These are phyloP conservation scores for Saccharum spontaneum DNA, from an alignment of 176 grass and related monocot genomes.

Conservation along the genomic window DNA sequence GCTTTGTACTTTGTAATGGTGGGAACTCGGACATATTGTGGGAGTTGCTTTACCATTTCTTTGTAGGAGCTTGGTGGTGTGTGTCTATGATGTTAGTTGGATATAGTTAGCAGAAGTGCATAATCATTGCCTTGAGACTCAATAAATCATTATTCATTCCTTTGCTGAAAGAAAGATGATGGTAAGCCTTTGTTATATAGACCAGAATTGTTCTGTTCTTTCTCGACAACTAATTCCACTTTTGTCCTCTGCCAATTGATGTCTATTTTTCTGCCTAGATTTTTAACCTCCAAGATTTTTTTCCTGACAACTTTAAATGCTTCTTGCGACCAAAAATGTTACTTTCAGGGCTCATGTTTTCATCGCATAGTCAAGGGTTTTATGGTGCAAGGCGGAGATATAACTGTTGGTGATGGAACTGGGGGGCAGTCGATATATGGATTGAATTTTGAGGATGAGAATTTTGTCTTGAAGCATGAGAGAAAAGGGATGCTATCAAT, in stretches of 20 bases:
- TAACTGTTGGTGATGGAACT: slow-evolving; percentile 81
- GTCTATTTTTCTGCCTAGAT: background rate
- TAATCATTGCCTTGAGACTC: background rate
- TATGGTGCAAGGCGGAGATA: slow-evolving; percentile 97
- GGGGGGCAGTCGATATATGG: slow-evolving; percentile 92
- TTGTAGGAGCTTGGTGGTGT: slow-evolving; percentile 10
- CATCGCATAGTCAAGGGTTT: slow-evolving; percentile 89
- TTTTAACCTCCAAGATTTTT: background rate
- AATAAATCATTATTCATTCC: background rate
- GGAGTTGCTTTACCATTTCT: slow-evolving; percentile 27
- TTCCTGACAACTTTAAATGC: background rate
- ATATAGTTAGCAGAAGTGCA: background rate
- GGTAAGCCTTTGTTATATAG: slow-evolving; percentile 22
- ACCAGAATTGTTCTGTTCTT: slow-evolving; percentile 21
- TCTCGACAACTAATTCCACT: background rate
- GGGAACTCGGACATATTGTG: slow-evolving; percentile 10
- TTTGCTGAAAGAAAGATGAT: slow-evolving; percentile 19
- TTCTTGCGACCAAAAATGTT: background rate
- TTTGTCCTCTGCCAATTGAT: background rate
- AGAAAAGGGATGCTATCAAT: slow-evolving; percentile 95
- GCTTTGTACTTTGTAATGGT: slow-evolving; percentile 20
- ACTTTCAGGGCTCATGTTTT: slow-evolving; percentile 71
- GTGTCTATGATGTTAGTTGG: slow-evolving; percentile 12
- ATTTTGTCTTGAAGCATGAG: slow-evolving; percentile 87
- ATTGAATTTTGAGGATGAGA: slow-evolving; percentile 86